Base-by-base conservation (phyloP, 352 stramenopile species). In the Paralagenidium karlingii region DNA sequence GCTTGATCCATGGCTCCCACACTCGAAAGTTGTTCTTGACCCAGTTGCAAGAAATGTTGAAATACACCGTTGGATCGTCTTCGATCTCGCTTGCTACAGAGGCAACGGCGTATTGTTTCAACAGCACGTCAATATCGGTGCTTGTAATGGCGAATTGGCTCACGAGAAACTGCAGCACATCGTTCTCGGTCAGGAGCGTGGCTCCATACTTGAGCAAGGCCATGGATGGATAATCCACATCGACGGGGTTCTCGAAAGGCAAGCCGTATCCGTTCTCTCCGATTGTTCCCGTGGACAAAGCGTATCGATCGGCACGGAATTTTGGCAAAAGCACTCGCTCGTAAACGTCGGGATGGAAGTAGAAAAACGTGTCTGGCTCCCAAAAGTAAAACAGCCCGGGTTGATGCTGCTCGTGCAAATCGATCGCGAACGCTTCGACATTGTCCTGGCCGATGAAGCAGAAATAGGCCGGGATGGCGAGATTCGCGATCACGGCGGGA, bases 331-430 rank as follows among this genome's bases (percentile, higher is more conserved):
- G 58, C 5, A 82, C 51, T 3, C 65, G 60, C n/a, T 68, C 30
- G 19, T 78, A 76, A 11, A 53, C 16, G 0, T 47, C 48, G 0
- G 63, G 38, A 36, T 82, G 21, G 1, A 27, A 34, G 12, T 67
- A 40, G 3, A 68, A 58, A 38, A 80, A 76, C 3, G 60, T 18
- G 22, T 77, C 65, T 3, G 68, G 68, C 48, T 76, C 40, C 21
- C 51, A 78, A 31, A 76, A 55, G 31, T 71, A 76, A 42, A 82
- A 82, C 1, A 75, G 20, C 15, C 78, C 61, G 1, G 53, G 48
- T 2, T 18, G 15, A 1, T 48, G 45, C 6, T 43, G 38, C 5
- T 32, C 15, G 26, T 66, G 58, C 26, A 45, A 47, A 1, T 64
- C 53, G 8, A 62, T 29, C 4, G 53, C 62, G 29, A 63, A 77